Evolutionary conservation across 2,329 filamentous ascomycete species (phyloP).

Genomic region (Monilinia aucupariae): DNA sequence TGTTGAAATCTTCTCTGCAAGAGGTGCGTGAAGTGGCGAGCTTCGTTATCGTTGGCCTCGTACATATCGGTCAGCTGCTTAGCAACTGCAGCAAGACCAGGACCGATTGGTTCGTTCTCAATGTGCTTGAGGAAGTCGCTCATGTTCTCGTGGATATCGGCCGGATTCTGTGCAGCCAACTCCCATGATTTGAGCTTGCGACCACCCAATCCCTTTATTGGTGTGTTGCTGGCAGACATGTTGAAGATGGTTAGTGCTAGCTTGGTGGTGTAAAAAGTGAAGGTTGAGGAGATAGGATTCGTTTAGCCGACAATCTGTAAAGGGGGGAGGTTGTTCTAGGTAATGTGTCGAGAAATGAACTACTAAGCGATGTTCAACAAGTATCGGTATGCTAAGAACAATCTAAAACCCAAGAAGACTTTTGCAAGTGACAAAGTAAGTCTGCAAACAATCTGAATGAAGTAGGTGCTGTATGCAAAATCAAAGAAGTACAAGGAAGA

Average conservation of each 20-base stretch:
- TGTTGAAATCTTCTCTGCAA: not conserved
- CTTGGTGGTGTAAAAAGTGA: not conserved
- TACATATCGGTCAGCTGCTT: not conserved
- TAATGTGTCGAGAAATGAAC: not conserved
- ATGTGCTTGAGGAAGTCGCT: not conserved
- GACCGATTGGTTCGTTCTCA: not conserved
- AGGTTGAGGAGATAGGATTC: too few species aligned
- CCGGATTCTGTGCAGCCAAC: not conserved
- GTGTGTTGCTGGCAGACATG: not conserved
- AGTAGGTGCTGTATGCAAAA: not conserved
- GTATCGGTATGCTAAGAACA: not conserved
- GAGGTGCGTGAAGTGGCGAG: not conserved
- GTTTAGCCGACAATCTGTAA: not conserved
- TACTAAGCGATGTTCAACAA: not conserved
- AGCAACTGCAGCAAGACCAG: not conserved
- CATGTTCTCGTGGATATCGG: not conserved
- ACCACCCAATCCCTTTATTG: not conserved
- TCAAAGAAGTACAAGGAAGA: not conserved
- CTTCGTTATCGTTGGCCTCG: not conserved
- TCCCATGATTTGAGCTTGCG: conserved; percentile 4
- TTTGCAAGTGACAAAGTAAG: not conserved
- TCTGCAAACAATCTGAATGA: not conserved
- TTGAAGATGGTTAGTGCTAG: not conserved
- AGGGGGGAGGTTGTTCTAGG: not conserved
- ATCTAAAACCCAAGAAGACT: not conserved